Base-by-base conservation (phyloP, 345 rosid species). In the Acer negundo region DNA sequence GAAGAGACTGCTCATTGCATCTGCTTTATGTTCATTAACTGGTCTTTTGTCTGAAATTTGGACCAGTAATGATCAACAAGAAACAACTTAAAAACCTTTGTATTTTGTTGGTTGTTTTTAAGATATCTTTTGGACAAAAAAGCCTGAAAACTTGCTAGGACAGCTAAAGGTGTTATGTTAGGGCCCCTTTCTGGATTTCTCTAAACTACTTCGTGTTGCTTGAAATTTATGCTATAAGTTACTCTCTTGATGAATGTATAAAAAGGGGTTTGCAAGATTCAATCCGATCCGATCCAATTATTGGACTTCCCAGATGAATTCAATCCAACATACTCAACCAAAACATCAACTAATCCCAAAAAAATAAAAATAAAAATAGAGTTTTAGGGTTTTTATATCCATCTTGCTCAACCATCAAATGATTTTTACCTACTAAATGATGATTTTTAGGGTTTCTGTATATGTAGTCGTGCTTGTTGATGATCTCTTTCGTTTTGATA, bases 1-100 rank as follows among this genome's bases (percentile, higher is more conserved):
- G 99, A 94, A 74, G 98, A 96, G 75, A 94, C 75, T 79, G 94
- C 97, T 64, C 99, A 96, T 77, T 96, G 99, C 88, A 86, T 92
- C 90, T 92, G 97, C 89, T 90, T 96, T 83, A 91, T 92, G 92
- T 96, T 96, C 81, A 78, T 96, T 58, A 96, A 91, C 81, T 96
- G 99, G 99, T 96, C 99, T 44, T 96, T 96, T 85, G 98, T 94
- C 77, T 94, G 86, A 92, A 62, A 58, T 38, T 49, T 31, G 68
- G 77, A 38, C 63, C 64, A 51, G 68, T 2, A 11, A 6, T 26
- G 2, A 20, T 42, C 12, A 51, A 55, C 26, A 62, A 74, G 69
- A 70, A 55, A 59, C 19, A 67, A 74, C 77, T 65, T 31, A 61
- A 3, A 13, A 69, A 72, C 42, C 15, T 16, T 79, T 70, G 3